phyloP scores from a whole-genome alignment of 352 stramenopile species.

The Thraustochytrium sp. region DNA sequence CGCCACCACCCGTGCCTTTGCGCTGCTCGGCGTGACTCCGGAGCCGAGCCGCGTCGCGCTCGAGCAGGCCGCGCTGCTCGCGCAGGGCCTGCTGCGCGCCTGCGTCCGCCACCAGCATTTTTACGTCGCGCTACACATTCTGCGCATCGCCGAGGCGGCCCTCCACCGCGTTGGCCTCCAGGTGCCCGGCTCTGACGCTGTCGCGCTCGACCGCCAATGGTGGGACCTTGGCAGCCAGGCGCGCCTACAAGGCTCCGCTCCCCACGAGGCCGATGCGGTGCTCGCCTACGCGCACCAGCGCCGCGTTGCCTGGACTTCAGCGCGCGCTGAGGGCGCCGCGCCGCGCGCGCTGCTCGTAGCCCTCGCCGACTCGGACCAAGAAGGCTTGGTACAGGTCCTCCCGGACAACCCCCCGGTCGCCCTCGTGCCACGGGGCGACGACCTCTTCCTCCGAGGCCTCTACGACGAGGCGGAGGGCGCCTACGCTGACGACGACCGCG shows the following conservation, averaged over 20 bases:
- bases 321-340: neutral
- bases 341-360: neutral
- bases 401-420: too few species aligned
- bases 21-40: neutral
- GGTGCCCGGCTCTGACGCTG: neutral
- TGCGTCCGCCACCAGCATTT: neutral
- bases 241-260: neutral
- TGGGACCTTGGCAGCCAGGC: neutral
- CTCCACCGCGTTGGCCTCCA: neutral
- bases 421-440: neutral
- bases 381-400: too few species aligned
- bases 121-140: neutral
- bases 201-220: constrained; percentile 26
- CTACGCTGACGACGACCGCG: neutral
- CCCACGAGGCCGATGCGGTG: neutral
- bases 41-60: neutral
- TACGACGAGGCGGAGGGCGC: constrained; percentile 10
- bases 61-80: neutral
- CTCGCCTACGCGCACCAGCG: constrained; percentile 19
- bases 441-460: neutral
- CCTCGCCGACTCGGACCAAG: too few species aligned
- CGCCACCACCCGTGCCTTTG: neutral
- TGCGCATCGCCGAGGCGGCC: constrained; percentile 6
- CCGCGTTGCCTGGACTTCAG: neutral
- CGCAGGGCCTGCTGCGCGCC: neutral